Conservation (phyloP, 2,329 filamentous ascomycete species). For the Calcarisporium arbuscula region DNA sequence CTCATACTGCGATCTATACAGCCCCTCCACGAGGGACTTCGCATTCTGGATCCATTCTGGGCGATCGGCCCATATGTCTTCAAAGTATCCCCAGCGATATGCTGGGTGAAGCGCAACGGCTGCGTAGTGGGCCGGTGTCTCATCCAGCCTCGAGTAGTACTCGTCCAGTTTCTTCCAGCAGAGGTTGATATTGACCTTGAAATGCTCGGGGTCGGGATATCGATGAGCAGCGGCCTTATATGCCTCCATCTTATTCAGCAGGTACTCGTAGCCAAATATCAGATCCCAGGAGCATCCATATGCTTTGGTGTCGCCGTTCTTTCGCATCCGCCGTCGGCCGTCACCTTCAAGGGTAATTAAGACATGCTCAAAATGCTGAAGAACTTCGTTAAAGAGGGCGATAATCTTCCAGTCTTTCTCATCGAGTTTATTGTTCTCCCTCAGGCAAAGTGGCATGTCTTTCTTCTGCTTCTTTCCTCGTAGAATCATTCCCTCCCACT, state of each 20-base stretch:
- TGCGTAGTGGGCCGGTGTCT: constrained; percentile 1
- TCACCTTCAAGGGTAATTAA: neutral
- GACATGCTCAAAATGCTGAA: neutral
- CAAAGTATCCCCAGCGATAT: constrained; percentile 1
- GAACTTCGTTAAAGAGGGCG: neutral
- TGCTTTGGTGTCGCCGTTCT: neutral
- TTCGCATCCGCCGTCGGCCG: neutral
- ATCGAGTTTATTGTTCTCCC: neutral
- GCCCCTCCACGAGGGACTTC: constrained; percentile 1
- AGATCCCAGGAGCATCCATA: neutral
- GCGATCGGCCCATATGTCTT: neutral
- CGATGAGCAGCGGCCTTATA: constrained; percentile 1
- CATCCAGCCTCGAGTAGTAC: constrained; percentile 1
- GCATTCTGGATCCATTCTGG: neutral
- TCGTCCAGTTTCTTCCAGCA: constrained; percentile 2
- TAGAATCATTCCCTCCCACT: neutral
- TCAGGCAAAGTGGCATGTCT: constrained; percentile 1
- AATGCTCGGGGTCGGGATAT: constrained; percentile 2
- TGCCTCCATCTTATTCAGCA: constrained; percentile 1
- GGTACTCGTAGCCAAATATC: neutral
- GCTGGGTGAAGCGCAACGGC: neutral
- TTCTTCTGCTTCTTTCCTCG: neutral
- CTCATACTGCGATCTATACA: neutral
- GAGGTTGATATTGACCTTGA: constrained; percentile 4
- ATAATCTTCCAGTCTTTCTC: constrained; percentile 1